phyloP scores from a whole-genome alignment of 805 yeast genomes.

The Wickerhamomyces mucosus region DNA sequence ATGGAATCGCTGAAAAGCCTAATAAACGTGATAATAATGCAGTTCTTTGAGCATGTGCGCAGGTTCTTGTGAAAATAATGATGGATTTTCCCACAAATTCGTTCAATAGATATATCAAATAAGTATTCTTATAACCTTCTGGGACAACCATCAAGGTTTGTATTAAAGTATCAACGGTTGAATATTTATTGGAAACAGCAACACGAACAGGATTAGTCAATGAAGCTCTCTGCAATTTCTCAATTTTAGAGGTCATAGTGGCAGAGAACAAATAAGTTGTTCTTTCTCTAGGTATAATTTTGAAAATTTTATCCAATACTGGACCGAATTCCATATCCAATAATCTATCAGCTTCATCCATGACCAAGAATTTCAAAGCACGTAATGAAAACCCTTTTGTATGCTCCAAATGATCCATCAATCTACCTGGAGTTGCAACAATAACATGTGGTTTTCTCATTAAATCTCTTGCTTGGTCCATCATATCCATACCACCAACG shows the following conservation, averaged over 20 bases:
- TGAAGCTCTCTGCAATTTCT: slow-evolving; percentile 89
- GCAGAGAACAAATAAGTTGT: slow-evolving; percentile 88
- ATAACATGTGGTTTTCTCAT: slow-evolving; percentile 91
- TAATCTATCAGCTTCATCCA: slow-evolving; percentile 96
- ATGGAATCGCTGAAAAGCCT: slow-evolving; percentile 84
- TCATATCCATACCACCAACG: slow-evolving; percentile 98
- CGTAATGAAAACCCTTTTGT: slow-evolving; percentile 84
- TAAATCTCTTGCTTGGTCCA: slow-evolving; percentile 92
- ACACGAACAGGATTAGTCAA: slow-evolving; percentile 81
- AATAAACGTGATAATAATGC: slow-evolving; percentile 71
- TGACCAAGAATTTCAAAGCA: slow-evolving; percentile 70
- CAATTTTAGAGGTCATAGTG: slow-evolving; percentile 94
- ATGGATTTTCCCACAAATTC: slow-evolving; percentile 79
- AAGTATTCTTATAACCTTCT: slow-evolving; percentile 87
- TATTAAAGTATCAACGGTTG: slow-evolving; percentile 88
- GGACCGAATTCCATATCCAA: slow-evolving; percentile 97
- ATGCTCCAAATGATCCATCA: slow-evolving; percentile 87
- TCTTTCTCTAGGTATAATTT: slow-evolving; percentile 74
- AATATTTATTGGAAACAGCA: slow-evolving; percentile 79
- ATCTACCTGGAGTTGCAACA: slow-evolving; percentile 92
- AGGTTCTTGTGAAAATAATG: slow-evolving; percentile 87
- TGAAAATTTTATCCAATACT: slow-evolving; percentile 77
- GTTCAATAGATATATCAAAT: slow-evolving; percentile 69
- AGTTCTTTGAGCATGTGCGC: slow-evolving; percentile 90
- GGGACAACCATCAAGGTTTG: slow-evolving; percentile 88